A percentile compares a stretch with the other conserved stretches of the same genome.
phyloP scores from a whole-genome alignment of 257 asterid species.

The Jacaranda mimosifolia region DNA sequence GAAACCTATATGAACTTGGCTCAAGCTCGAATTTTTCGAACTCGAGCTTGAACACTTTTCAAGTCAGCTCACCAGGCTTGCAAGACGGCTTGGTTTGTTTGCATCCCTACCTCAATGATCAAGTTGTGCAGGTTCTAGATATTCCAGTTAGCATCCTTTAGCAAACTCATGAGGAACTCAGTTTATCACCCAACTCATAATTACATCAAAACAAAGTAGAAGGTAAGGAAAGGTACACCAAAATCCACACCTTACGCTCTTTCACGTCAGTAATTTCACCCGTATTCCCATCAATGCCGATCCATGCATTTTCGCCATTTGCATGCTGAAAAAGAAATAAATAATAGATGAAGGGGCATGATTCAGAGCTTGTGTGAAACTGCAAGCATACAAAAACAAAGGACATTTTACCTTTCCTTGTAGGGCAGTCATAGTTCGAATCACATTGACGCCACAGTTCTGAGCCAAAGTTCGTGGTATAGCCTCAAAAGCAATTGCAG shows the following conservation, averaged over 20 bases:
- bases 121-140: neutral
- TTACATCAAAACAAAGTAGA: neutral
- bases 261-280: constrained; percentile 95
- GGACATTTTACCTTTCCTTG: constrained; percentile 82
- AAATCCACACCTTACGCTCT: constrained; percentile 76
- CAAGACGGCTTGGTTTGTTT: too few relatives aligned
- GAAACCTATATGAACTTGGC: too few relatives aligned
- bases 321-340: constrained; percentile 65
- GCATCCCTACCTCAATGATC: too few relatives aligned
- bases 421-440: constrained; percentile 92
- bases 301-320: constrained; percentile 96
- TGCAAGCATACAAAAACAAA: constrained; percentile 14
- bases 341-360: constrained; percentile 1
- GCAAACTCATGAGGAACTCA: neutral
- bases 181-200: neutral
- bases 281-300: constrained; percentile 92
- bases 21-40: too few relatives aligned
- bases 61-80: too few relatives aligned
- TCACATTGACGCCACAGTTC: constrained; percentile 97
- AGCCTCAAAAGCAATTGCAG: constrained; percentile 97
- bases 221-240: constrained; percentile 15
- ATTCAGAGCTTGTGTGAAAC: neutral
- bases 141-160: neutral
- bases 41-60: too few relatives aligned
- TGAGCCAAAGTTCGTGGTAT: constrained; percentile 97